These are phyloP conservation scores for Leptodontidium sp. DNA, from an alignment of 2,329 filamentous ascomycete species.

Conservation along the genomic window DNA sequence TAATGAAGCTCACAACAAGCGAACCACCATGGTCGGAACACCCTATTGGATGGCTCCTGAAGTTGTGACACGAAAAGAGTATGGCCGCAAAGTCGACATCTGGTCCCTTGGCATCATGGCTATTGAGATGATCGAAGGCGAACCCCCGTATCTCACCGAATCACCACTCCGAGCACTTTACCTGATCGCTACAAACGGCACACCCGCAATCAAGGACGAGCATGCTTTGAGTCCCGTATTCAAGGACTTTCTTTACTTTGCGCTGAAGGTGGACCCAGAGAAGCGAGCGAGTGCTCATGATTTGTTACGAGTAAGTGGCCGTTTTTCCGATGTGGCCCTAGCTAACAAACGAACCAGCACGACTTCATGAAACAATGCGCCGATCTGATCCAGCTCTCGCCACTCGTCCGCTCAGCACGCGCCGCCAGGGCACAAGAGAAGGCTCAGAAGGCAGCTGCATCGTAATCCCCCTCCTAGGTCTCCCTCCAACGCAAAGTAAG, in stretches of 20 bases:
- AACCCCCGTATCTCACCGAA: constrained; percentile 95
- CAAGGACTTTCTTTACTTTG: constrained; percentile 90
- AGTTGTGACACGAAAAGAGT: constrained; percentile 96
- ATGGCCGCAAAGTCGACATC: constrained; percentile 97
- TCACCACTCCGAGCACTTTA: constrained; percentile 92
- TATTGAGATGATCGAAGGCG: constrained; percentile 99
- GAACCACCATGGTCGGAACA: constrained; percentile 98
- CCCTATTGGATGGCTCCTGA: constrained; percentile 99
- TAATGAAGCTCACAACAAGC: constrained; percentile 95
- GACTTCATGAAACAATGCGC: constrained; percentile 82
- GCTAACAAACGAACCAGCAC: constrained; percentile 61
- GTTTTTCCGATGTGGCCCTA: constrained; percentile 6
- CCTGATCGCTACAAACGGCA: constrained; percentile 96
- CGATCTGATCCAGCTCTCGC: constrained; percentile 79
- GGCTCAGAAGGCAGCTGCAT: constrained; percentile 65
- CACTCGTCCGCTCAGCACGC: constrained; percentile 85
- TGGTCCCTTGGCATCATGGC: constrained; percentile 99
- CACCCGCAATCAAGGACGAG: constrained; percentile 93
- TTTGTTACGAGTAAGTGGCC: constrained; percentile 79
- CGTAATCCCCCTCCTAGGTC: background rate
- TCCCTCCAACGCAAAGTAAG: background rate
- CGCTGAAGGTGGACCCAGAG: constrained; percentile 95
- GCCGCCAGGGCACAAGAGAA: constrained; percentile 88
- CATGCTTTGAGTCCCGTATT: constrained; percentile 82
- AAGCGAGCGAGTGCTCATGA: constrained; percentile 96